A percentile compares a stretch with the other conserved stretches of the same genome.
These are phyloP conservation scores for Melampsora americana DNA, from an alignment of 1,284 basidiomycete species.

Conservation along the genomic window DNA sequence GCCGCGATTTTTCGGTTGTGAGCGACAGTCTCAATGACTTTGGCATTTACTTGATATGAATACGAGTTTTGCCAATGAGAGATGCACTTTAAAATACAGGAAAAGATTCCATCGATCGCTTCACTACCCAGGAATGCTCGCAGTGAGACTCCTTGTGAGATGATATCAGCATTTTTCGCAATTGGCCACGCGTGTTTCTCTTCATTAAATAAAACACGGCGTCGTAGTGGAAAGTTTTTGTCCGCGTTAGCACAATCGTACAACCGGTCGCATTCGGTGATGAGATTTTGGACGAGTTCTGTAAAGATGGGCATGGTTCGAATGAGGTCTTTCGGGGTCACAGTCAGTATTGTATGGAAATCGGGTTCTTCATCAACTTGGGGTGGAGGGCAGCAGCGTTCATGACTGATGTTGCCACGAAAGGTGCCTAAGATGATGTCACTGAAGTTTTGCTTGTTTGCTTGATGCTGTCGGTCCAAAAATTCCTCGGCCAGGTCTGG, in stretches of 20 bases:
- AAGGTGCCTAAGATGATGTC: background rate
- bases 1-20: no score
- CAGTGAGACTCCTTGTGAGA: background rate
- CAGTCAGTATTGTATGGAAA: background rate
- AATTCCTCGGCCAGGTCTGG: background rate
- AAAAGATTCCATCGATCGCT: background rate
- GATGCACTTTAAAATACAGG: no score
- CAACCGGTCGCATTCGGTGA: background rate
- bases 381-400: background rate
- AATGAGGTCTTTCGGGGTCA: background rate
- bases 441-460: background rate
- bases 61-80: no score
- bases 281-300: background rate
- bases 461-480: background rate
- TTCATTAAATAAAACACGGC: background rate
- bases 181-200: background rate
- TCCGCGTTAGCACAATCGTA: background rate
- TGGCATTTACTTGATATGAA: no score
- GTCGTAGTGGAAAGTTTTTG: background rate
- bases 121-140: background rate
- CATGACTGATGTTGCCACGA: background rate
- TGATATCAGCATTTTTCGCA: conserved; percentile 1
- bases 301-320: background rate
- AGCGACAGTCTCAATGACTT: no score
- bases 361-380: background rate